These are phyloP conservation scores for Fusarium vanettenii DNA, from an alignment of 2,329 filamentous ascomycete species.

Conservation along the genomic window DNA sequence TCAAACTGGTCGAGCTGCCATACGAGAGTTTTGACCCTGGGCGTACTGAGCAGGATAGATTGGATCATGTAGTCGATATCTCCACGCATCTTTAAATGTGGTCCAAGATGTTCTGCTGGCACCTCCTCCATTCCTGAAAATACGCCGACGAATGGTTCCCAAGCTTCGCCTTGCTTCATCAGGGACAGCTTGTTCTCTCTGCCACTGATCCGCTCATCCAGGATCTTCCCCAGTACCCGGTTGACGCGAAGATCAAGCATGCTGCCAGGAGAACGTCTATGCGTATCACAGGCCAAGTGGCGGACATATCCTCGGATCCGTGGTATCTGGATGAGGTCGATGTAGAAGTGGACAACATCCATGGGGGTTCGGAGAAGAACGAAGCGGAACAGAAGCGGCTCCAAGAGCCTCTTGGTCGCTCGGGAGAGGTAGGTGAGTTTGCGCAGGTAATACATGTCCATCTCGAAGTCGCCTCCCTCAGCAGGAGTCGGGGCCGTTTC, in stretches of 20 bases:
- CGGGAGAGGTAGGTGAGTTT: not conserved
- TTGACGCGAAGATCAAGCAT: not conserved
- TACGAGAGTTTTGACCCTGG: not conserved
- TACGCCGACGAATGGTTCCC: not conserved
- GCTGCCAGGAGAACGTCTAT: not conserved
- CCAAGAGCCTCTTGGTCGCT: not conserved
- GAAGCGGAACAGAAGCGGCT: not conserved
- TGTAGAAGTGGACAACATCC: not conserved
- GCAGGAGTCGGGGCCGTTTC: not conserved
- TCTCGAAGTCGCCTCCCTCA: not conserved
- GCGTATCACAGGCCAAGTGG: not conserved
- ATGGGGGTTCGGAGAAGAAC: not conserved
- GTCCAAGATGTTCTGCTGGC: not conserved
- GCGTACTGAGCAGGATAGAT: not conserved
- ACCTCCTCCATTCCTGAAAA: not conserved
- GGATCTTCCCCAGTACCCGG: not conserved
- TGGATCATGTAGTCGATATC: not conserved
- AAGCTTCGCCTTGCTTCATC: not conserved
- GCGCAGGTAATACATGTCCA: not conserved
- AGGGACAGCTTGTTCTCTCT: not conserved
- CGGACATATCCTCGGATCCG: not conserved
- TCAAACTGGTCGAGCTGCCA: not conserved
- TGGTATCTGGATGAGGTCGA: not conserved
- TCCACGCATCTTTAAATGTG: not conserved
- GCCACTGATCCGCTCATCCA: not conserved